A percentile compares a stretch with the other conserved stretches of the same genome.
Conservation (phyloP, 2,329 filamentous ascomycete species). For the Trichoderma cornu-damae region DNA sequence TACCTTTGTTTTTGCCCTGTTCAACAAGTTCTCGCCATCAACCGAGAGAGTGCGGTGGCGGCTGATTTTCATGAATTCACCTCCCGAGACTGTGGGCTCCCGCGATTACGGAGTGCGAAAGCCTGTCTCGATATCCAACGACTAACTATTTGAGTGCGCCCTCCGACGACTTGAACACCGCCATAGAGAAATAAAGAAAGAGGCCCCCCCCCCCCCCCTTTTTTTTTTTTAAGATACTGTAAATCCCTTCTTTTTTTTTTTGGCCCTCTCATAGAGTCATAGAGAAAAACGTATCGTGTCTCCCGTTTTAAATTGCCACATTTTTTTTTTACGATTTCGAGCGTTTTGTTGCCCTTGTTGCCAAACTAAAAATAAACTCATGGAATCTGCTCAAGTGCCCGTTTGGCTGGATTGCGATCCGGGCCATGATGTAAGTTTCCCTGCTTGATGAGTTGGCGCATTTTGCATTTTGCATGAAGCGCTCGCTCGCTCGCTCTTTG, state of each 20-base stretch:
- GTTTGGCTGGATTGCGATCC: conserved; percentile 60
- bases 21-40: conserved; percentile 2
- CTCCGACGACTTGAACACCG: background rate
- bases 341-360: background rate
- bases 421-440: conserved; percentile 58
- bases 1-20: background rate
- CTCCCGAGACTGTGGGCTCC: conserved; percentile 3
- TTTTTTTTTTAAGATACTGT: conserved; percentile 1
- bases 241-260: too few species aligned
- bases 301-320: background rate
- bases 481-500: background rate
- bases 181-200: conserved; percentile 10
- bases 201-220: too few species aligned
- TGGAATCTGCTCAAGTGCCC: conserved; percentile 37
- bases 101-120: conserved; percentile 9
- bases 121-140: background rate
- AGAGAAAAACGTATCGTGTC: background rate
- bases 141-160: background rate
- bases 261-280: background rate
- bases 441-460: background rate
- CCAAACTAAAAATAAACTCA: too few species aligned
- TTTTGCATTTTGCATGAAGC: background rate
- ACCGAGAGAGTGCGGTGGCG: background rate
- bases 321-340: background rate
- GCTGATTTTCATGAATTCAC: conserved; percentile 2